Base-by-base conservation (phyloP, 257 asterid species). In the Primulina eburnea region DNA sequence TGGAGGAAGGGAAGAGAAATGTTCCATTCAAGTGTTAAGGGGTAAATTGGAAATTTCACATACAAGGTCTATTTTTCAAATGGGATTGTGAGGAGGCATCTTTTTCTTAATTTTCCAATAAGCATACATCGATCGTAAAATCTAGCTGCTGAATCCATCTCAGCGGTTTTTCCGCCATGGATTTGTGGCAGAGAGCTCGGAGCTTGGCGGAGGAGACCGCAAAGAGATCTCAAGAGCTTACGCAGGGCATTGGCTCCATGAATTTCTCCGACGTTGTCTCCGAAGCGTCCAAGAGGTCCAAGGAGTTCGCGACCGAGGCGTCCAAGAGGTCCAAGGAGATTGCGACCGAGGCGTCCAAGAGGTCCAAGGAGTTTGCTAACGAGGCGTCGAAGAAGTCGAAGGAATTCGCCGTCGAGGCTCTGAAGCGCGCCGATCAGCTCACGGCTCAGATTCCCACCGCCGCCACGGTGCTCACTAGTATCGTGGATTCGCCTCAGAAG, bases 391-490 rank as follows among this genome's bases (percentile, higher is more conserved):
- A 88, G 81, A 82, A 73, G 55, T 76, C 90, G 43, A 83, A 80
- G 75, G 84, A 82, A 61, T 65, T 82, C 69, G 84, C 85, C 4
- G 69, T 78, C 35, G 96, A 87, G 82, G 96, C 92, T 50, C 66
- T 87, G 24, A 87, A 84, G 80, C 92, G 95, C 73, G 97, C 99
- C 34, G 96, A 93, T 70, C 94, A 86, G 90, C 84, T 92, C 90
- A 87, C 84, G 75, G 89, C 88, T 74, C 96, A 92, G 78, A 86
- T 92, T 70, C 95, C 95, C 33, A 79, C 96, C 5, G 78, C 88
- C 57, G 71, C 86, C 40, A 73, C 78, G 38, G 85, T 76, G 34
- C 70, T 88, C 18, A 80, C 83, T 14, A 76, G 68, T 75, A 80
- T 90, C 59, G 89, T 87, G 62, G 98, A 92, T 35, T 69, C 86